Percentiles rank a stretch among this genome's conserved stretches.
Conservation (phyloP, 768 basidiomycete genomes). For the Rhodotorula kratochvilovae region DNA sequence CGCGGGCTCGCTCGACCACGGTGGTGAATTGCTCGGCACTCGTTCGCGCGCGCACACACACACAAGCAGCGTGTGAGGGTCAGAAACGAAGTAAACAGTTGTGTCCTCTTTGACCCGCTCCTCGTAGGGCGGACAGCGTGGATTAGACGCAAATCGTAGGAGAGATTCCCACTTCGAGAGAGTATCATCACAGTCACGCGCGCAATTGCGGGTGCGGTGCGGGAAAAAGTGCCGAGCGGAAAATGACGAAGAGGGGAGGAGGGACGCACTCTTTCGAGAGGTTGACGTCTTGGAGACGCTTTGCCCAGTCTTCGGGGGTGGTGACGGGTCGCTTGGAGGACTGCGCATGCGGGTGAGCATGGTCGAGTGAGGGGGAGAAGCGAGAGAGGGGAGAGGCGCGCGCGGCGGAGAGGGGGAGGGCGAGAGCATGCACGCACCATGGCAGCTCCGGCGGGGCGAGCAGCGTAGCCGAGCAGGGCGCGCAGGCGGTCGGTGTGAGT, state of each 20-base stretch:
- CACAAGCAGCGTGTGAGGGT: slow-evolving; percentile 13
- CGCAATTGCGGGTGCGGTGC: neutral
- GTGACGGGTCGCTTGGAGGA: slow-evolving; percentile 26
- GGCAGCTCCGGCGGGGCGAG: neutral
- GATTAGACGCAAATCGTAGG: slow-evolving; percentile 63
- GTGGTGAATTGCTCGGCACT: too few relatives aligned
- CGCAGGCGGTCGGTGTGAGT: neutral
- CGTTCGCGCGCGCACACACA: neutral
- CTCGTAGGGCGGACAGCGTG: slow-evolving; percentile 50
- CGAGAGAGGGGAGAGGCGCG: neutral
- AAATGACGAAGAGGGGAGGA: slow-evolving; percentile 31
- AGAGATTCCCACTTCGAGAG: slow-evolving; percentile 98
- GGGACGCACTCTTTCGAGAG: slow-evolving; percentile 81
- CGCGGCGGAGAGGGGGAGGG: neutral
- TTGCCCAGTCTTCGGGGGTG: slow-evolving; percentile 84
- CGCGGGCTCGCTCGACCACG: neutral
- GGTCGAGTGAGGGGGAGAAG: neutral
- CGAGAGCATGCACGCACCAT: slow-evolving; percentile 9
- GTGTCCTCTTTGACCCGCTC: slow-evolving; percentile 56
- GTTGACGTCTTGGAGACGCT: slow-evolving; percentile 71
- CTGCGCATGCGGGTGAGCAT: neutral
- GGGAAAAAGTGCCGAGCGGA: slow-evolving; percentile 16
- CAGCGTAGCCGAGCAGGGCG: neutral
- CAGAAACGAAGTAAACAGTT: slow-evolving; percentile 60
- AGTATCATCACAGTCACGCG: slow-evolving; percentile 51